A percentile compares a stretch with the other conserved stretches of the same genome.
phyloP scores from a whole-genome alignment of 768 basidiomycete genomes.

The Russula dissimulans region DNA sequence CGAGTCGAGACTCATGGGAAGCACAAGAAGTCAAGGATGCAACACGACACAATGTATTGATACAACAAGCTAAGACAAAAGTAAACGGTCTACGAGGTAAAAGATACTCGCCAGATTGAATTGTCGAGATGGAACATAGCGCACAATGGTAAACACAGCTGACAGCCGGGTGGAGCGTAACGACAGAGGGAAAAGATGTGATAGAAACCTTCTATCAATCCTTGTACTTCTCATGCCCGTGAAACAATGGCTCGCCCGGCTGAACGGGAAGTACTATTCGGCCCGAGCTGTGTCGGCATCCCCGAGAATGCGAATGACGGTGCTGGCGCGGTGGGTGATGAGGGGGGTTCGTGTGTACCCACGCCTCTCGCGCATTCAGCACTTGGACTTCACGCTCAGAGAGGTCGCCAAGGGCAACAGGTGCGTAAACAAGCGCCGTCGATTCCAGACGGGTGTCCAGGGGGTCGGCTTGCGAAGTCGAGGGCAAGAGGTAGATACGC shows the following conservation, averaged over 20 bases:
- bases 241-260: conserved; percentile 39
- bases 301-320: conserved; percentile 21
- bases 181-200: not conserved
- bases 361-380: conserved; percentile 52
- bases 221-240: conserved; percentile 24
- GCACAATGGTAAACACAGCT: not conserved
- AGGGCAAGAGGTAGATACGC: conserved; percentile 56
- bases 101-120: not conserved
- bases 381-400: conserved; percentile 43
- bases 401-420: conserved; percentile 48
- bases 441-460: not conserved
- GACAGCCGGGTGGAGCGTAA: not conserved
- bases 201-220: not conserved
- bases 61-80: conserved; percentile 9
- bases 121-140: not conserved
- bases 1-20: not conserved
- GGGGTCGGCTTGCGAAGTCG: conserved; percentile 21
- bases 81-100: not conserved
- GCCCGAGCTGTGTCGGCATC: conserved; percentile 18
- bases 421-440: conserved; percentile 51
- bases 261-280: conserved; percentile 32
- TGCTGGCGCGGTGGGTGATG: conserved; percentile 22
- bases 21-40: not conserved
- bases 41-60: conserved; percentile 6
- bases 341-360: conserved; percentile 35